Percentiles rank a stretch among this genome's conserved stretches.
These are phyloP conservation scores for Penicillium salamii DNA, from an alignment of 495 filamentous ascomycete species.

Conservation along the genomic window DNA sequence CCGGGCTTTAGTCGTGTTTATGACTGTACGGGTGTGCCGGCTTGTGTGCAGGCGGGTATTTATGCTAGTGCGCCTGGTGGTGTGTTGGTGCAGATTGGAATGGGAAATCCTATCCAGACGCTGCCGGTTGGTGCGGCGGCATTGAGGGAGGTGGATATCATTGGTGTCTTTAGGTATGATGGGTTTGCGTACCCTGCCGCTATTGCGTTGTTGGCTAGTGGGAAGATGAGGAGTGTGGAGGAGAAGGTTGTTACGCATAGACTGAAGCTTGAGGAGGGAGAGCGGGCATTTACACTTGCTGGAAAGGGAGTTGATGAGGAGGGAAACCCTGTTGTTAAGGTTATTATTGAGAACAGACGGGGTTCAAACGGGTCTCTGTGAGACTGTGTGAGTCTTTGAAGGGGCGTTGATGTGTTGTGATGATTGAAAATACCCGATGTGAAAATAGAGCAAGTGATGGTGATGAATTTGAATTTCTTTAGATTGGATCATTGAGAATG, in stretches of 20 bases:
- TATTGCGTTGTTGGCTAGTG: conserved; percentile 65
- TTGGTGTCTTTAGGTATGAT: conserved; percentile 90
- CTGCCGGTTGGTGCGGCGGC: conserved; percentile 82
- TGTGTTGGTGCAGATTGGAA: conserved; percentile 83
- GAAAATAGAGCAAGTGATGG: conserved; percentile 8
- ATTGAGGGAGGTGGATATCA: conserved; percentile 82
- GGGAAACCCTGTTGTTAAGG: conserved; percentile 79
- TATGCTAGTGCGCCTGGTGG: conserved; percentile 79
- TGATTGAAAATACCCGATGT: conserved; percentile 24
- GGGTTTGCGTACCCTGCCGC: conserved; percentile 77
- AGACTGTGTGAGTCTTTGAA: not conserved
- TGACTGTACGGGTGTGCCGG: conserved; percentile 88
- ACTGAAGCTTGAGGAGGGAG: conserved; percentile 61
- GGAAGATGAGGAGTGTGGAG: conserved; percentile 50
- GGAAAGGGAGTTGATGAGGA: conserved; percentile 72
- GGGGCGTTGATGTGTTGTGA: conserved; percentile 8
- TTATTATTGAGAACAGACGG: conserved; percentile 60
- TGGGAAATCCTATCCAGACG: conserved; percentile 90
- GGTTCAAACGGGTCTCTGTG: conserved; percentile 5
- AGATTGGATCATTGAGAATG: not conserved
- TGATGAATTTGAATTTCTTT: not conserved
- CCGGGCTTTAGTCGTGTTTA: conserved; percentile 75
- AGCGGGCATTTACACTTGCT: conserved; percentile 77
- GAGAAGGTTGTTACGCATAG: conserved; percentile 74
- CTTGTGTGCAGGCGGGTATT: conserved; percentile 81